These are phyloP conservation scores for Neonectria sp. DNA, from an alignment of 2,329 filamentous ascomycete species.

Conservation along the genomic window DNA sequence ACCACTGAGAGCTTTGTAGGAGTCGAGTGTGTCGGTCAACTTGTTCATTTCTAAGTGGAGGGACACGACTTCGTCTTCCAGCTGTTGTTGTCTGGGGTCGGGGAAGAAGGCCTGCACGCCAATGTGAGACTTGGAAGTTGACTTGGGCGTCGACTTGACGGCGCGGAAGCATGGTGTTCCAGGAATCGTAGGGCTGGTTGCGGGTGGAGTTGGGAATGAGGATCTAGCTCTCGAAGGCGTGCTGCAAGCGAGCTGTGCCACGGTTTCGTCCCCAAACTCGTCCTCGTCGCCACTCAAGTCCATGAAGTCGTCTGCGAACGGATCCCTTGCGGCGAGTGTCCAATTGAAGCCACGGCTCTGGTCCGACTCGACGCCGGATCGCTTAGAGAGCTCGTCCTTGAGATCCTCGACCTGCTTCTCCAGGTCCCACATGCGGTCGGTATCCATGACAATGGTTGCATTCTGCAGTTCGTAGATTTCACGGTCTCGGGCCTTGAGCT, in stretches of 20 bases:
- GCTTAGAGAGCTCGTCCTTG: slow-evolving; percentile 51
- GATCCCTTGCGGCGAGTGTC: slow-evolving; percentile 65
- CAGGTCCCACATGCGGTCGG: slow-evolving; percentile 59
- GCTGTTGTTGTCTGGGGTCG: slow-evolving; percentile 58
- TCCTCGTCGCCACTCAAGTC: slow-evolving; percentile 56
- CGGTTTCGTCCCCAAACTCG: slow-evolving; percentile 65
- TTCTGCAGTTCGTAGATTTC: slow-evolving; percentile 69
- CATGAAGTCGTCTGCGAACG: slow-evolving; percentile 61
- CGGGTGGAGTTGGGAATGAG: slow-evolving; percentile 71
- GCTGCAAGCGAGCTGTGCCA: slow-evolving; percentile 66
- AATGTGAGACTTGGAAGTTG: slow-evolving; percentile 43
- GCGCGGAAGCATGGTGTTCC: slow-evolving; percentile 56
- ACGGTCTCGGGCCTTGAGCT: slow-evolving; percentile 65
- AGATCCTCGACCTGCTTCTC: slow-evolving; percentile 58
- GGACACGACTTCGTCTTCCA: slow-evolving; percentile 64
- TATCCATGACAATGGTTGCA: slow-evolving; percentile 65
- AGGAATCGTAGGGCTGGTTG: slow-evolving; percentile 63
- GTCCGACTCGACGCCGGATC: slow-evolving; percentile 36
- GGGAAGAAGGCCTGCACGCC: slow-evolving; percentile 60
- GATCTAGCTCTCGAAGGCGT: slow-evolving; percentile 62
- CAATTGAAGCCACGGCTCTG: slow-evolving; percentile 60
- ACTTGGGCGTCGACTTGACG: slow-evolving; percentile 28
- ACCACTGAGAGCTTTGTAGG: slow-evolving; percentile 60
- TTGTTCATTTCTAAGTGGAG: slow-evolving; percentile 65
- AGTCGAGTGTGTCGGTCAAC: slow-evolving; percentile 63